Conservation (phyloP, 75 land plant genomes). For the Cryptomeria japonica region DNA sequence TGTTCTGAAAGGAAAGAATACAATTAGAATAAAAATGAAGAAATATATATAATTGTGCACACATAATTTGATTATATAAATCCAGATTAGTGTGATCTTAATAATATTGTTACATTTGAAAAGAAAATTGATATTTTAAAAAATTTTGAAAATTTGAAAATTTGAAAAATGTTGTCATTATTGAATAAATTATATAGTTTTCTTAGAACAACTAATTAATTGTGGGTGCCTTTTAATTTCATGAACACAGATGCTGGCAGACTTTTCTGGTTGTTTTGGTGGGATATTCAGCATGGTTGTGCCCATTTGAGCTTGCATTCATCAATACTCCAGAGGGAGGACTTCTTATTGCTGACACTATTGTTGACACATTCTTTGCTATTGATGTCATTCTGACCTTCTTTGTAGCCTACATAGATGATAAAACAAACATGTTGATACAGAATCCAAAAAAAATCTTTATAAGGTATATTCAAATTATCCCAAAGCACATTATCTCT, state of each 20-base stretch:
- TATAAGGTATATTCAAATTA: conserved; percentile 14
- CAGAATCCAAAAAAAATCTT: neutral
- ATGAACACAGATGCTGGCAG: conserved; percentile 27
- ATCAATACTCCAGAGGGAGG: conserved; percentile 17
- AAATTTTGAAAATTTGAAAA: too few species aligned
- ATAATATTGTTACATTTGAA: too few species aligned
- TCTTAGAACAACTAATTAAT: neutral
- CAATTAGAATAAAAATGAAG: too few species aligned
- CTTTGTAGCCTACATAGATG: conserved; percentile 33
- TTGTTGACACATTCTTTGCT: conserved; percentile 34
- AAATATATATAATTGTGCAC: too few species aligned
- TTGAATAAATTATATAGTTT: neutral
- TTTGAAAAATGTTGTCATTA: neutral
- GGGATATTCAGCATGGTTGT: conserved; percentile 38
- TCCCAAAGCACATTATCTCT: neutral
- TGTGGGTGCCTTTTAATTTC: neutral
- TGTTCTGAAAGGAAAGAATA: too few species aligned
- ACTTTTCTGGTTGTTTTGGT: conserved; percentile 32
- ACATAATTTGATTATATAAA: too few species aligned
- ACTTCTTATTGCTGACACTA: conserved; percentile 25
- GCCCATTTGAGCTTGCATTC: conserved; percentile 39
- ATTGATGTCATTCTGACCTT: conserved; percentile 32
- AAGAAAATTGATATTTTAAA: neutral
- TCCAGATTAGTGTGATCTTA: too few species aligned
- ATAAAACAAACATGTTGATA: conserved; percentile 14